phyloP scores from a whole-genome alignment of 2,329 filamentous ascomycete species.

The Trichophyton equinum region DNA sequence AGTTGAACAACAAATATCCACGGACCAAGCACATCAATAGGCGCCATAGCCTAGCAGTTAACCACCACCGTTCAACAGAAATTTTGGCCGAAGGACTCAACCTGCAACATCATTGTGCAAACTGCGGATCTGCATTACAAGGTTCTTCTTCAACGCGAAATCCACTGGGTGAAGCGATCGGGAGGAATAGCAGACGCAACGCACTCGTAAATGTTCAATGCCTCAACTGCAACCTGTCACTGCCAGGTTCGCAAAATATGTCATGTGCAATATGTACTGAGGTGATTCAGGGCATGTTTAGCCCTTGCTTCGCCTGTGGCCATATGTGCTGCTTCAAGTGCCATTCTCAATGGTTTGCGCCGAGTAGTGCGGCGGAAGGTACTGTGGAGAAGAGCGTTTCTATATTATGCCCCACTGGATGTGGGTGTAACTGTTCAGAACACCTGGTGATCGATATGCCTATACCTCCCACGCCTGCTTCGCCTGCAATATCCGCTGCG shows the following conservation, averaged over 20 bases:
- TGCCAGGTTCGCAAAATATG: conserved; percentile 24
- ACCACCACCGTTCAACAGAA: background rate
- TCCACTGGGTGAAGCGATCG: conserved; percentile 11
- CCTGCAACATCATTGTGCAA: conserved; percentile 32
- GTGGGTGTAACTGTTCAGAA: conserved; percentile 36
- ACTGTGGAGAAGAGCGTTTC: conserved; percentile 9
- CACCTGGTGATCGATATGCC: conserved; percentile 24
- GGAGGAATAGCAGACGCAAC: conserved; percentile 16
- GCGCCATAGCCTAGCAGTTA: background rate
- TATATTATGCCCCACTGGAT: conserved; percentile 34
- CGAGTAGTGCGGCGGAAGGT: conserved; percentile 8
- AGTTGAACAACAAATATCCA: background rate
- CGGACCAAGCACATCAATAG: background rate
- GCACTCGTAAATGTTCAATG: conserved; percentile 20
- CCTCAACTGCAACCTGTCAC: conserved; percentile 24
- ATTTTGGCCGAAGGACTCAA: conserved; percentile 23
- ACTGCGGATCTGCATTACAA: conserved; percentile 28
- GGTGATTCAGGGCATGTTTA: conserved; percentile 32
- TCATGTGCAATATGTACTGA: conserved; percentile 35
- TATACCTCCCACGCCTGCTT: conserved; percentile 15
- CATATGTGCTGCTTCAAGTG: conserved; percentile 37
- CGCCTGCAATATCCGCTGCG: conserved; percentile 10
- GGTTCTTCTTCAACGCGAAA: conserved; percentile 23
- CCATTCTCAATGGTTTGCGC: conserved; percentile 31
- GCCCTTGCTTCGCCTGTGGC: conserved; percentile 37